These are phyloP conservation scores for Rosellinia necatrix DNA, from an alignment of 2,329 filamentous ascomycete genomes.

Conservation along the genomic window DNA sequence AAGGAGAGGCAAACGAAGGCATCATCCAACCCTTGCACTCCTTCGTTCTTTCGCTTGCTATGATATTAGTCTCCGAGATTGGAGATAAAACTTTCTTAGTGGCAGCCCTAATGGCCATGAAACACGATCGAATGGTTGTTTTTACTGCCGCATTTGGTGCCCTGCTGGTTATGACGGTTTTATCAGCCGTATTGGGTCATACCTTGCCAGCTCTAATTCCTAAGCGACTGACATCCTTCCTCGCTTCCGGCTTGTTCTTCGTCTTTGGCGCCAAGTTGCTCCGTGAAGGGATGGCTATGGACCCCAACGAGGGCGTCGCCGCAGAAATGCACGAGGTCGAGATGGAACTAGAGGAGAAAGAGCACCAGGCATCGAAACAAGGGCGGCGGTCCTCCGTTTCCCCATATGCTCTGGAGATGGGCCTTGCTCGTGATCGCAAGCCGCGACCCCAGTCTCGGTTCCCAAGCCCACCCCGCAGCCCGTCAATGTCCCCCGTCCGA, in stretches of 20 bases:
- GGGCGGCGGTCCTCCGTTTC: conserved; percentile 70
- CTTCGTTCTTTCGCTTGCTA: conserved; percentile 87
- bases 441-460: conserved; percentile 76
- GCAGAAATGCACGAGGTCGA: conserved; percentile 99
- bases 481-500: conserved; percentile 74
- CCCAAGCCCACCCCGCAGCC: conserved; percentile 78
- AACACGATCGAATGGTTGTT: conserved; percentile 88
- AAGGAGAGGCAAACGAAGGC: conserved; percentile 53
- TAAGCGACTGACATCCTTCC: conserved; percentile 86
- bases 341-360: conserved; percentile 89
- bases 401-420: conserved; percentile 80
- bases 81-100: conserved; percentile 99
- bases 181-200: conserved; percentile 91
- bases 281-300: conserved; percentile 86
- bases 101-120: conserved; percentile 98
- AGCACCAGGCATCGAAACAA: conserved; percentile 72
- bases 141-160: conserved; percentile 95
- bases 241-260: conserved; percentile 83
- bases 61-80: conserved; percentile 96
- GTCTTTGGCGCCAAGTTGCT: conserved; percentile 86
- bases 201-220: conserved; percentile 88
- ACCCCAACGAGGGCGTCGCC: conserved; percentile 85
- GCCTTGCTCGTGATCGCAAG: conserved; percentile 68
- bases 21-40: conserved; percentile 85
- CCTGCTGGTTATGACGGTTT: conserved; percentile 89